phyloP scores from a whole-genome alignment of 2,329 filamentous ascomycete species.

The Aspergillus sp. region DNA sequence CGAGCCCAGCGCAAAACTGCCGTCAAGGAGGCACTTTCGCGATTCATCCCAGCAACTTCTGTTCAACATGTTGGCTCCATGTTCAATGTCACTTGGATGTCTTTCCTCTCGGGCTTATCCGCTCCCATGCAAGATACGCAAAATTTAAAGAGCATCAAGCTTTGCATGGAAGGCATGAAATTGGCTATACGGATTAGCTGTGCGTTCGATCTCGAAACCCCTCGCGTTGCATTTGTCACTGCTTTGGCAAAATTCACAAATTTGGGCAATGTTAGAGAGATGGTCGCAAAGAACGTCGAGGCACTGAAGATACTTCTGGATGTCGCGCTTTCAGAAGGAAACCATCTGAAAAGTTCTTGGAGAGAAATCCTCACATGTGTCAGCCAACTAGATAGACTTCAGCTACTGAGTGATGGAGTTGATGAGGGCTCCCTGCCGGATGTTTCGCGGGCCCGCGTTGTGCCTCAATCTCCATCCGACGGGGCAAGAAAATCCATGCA shows the following conservation, averaged over 20 bases:
- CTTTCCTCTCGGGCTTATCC: slow-evolving; percentile 90
- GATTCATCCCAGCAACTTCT: slow-evolving; percentile 88
- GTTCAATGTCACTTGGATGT: slow-evolving; percentile 99
- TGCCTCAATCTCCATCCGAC: slow-evolving; percentile 56
- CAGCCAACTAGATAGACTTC: slow-evolving; percentile 91
- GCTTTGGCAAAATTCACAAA: slow-evolving; percentile 93
- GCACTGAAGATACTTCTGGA: slow-evolving; percentile 89
- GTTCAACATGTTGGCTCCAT: slow-evolving; percentile 95
- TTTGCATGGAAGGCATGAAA: slow-evolving; percentile 95
- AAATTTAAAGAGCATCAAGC: slow-evolving; percentile 84
- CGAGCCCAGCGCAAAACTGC: slow-evolving; percentile 83
- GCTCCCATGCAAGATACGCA: slow-evolving; percentile 91
- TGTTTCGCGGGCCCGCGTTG: slow-evolving; percentile 77
- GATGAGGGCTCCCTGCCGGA: slow-evolving; percentile 92
- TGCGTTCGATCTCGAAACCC: slow-evolving; percentile 88
- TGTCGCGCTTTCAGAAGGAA: slow-evolving; percentile 88
- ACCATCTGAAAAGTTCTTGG: slow-evolving; percentile 86
- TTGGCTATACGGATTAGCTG: slow-evolving; percentile 91
- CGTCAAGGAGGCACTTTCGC: slow-evolving; percentile 64
- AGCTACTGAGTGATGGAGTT: slow-evolving; percentile 90
- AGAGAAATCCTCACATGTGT: slow-evolving; percentile 93
- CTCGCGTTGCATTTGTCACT: slow-evolving; percentile 90
- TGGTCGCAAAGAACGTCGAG: slow-evolving; percentile 94
- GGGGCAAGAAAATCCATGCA: slow-evolving; percentile 68
- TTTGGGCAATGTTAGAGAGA: slow-evolving; percentile 90